Evolutionary conservation across 2,329 filamentous ascomycete species (phyloP).

Genomic region (Alternaria triticina): DNA sequence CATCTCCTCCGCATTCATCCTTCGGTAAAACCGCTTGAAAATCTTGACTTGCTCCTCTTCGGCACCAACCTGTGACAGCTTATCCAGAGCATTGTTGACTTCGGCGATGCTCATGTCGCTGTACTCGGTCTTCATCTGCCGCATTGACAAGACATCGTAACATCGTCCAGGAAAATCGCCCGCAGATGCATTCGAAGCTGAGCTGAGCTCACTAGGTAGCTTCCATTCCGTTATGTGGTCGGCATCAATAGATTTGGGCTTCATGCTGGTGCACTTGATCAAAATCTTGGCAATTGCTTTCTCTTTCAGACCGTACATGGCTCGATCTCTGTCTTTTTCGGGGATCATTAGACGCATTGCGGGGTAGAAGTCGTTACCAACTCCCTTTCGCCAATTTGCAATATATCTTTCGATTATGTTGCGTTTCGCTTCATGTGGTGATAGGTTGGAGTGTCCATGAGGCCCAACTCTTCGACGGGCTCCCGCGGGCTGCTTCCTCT

Average conservation of each 20-base stretch:
- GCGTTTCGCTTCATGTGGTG: slow-evolving; percentile 77
- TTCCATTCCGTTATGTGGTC: slow-evolving; percentile 91
- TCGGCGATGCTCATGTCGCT: slow-evolving; percentile 86
- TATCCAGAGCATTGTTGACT: slow-evolving; percentile 85
- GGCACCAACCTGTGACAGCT: slow-evolving; percentile 73
- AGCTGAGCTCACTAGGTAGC: slow-evolving; percentile 69
- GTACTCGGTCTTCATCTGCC: slow-evolving; percentile 74
- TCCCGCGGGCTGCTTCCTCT: slow-evolving; percentile 65
- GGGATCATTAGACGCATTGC: slow-evolving; percentile 90
- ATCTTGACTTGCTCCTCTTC: slow-evolving; percentile 86
- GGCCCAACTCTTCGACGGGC: slow-evolving; percentile 66
- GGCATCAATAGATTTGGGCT: slow-evolving; percentile 87
- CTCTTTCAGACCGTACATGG: slow-evolving; percentile 94
- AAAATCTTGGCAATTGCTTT: slow-evolving; percentile 86
- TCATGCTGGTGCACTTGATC: slow-evolving; percentile 92
- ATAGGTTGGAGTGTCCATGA: slow-evolving; percentile 64
- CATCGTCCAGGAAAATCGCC: slow-evolving; percentile 94
- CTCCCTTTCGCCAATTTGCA: slow-evolving; percentile 81
- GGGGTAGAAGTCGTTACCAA: slow-evolving; percentile 92
- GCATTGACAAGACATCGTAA: slow-evolving; percentile 82
- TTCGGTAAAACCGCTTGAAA: slow-evolving; percentile 81
- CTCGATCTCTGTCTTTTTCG: slow-evolving; percentile 88
- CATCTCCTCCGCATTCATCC: slow-evolving; percentile 92
- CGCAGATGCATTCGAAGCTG: slow-evolving; percentile 61
- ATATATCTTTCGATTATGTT: slow-evolving; percentile 88